Percentiles rank a stretch among this genome's conserved stretches.
Conservation (phyloP, 2,329 filamentous ascomycete genomes). For the Penicillium olsonii region DNA sequence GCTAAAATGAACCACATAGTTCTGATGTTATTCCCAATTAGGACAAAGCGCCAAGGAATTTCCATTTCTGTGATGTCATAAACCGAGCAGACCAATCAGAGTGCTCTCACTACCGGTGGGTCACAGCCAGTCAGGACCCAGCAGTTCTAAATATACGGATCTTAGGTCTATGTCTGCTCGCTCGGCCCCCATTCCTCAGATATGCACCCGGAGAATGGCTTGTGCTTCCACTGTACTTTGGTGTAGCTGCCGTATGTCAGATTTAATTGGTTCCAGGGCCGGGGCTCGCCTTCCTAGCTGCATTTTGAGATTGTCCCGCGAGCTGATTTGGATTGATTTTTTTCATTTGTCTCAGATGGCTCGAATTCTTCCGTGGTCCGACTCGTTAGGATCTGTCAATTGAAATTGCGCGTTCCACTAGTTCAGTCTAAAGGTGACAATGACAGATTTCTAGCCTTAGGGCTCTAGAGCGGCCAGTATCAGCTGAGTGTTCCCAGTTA, state of each 20-base stretch:
- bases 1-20: conserved; percentile 9
- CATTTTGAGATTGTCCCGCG: background rate
- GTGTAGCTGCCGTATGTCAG: background rate
- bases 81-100: conserved; percentile 24
- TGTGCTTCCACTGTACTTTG: background rate
- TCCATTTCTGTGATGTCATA: conserved; percentile 20
- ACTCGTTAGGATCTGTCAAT: no score
- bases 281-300: background rate
- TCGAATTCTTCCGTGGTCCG: background rate
- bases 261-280: background rate
- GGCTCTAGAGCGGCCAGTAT: background rate
- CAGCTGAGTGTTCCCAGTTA: background rate
- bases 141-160: conserved; percentile 9
- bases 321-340: background rate
- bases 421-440: background rate
- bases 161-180: background rate
- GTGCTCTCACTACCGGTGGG: background rate
- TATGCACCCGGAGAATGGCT: background rate
- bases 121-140: background rate
- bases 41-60: conserved; percentile 11
- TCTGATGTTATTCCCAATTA: conserved; percentile 15
- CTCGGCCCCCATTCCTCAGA: background rate
- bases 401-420: background rate
- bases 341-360: conserved; percentile 2
- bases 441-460: background rate